phyloP scores from a whole-genome alignment of 2,329 filamentous ascomycete species.

The Pseudopithomyces maydicus region DNA sequence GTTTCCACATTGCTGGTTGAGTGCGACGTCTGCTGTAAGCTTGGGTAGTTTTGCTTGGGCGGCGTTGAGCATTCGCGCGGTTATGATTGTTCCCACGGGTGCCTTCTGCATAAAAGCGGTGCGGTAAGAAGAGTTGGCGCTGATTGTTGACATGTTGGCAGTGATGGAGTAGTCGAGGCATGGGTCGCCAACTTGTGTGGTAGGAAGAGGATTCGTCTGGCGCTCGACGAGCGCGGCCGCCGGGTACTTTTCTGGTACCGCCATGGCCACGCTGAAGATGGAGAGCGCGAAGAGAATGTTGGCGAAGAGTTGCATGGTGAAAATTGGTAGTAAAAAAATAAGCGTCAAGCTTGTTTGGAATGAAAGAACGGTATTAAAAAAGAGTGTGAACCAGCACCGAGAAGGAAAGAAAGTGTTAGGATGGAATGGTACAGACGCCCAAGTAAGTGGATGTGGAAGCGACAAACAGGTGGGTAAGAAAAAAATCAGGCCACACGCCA shows the following conservation, averaged over 20 bases:
- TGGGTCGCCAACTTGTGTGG: slow-evolving; percentile 28
- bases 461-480: slow-evolving; percentile 13
- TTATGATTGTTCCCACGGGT: slow-evolving; percentile 47
- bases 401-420: slow-evolving; percentile 22
- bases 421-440: slow-evolving; percentile 22
- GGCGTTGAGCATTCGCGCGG: slow-evolving; percentile 49
- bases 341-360: slow-evolving; percentile 6
- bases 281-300: slow-evolving; percentile 34
- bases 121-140: slow-evolving; percentile 53
- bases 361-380: slow-evolving; percentile 20
- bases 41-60: slow-evolving; percentile 45
- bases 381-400: slow-evolving; percentile 39
- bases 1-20: slow-evolving; percentile 55
- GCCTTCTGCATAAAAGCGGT: slow-evolving; percentile 53
- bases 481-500: slow-evolving; percentile 38
- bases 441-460: slow-evolving; percentile 13
- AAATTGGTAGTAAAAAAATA: slow-evolving; percentile 1
- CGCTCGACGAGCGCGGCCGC: slow-evolving; percentile 29
- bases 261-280: slow-evolving; percentile 24
- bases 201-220: slow-evolving; percentile 25
- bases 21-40: slow-evolving; percentile 46
- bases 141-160: slow-evolving; percentile 56
- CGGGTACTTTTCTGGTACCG: slow-evolving; percentile 17
- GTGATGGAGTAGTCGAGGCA: slow-evolving; percentile 53
- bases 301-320: slow-evolving; percentile 34